Evolutionary conservation across 768 basidiomycete genomes (phyloP).

Genomic region (Gloeophyllum trabeum): DNA sequence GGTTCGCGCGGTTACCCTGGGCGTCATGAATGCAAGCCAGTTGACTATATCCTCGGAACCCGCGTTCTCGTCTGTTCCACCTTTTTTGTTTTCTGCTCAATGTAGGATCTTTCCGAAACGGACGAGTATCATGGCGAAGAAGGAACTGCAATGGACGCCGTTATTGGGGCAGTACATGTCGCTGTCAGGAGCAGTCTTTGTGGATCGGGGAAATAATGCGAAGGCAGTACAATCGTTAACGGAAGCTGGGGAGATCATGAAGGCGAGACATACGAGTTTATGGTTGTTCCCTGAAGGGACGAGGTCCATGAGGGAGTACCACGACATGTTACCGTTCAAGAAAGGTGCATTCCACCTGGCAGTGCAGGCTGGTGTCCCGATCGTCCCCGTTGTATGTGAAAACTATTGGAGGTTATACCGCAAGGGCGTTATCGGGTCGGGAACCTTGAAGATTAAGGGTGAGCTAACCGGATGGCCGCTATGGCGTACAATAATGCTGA

Average conservation of each 20-base stretch:
- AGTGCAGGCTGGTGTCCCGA: conserved; percentile 80
- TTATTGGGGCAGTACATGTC: conserved; percentile 84
- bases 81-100: conserved; percentile 1
- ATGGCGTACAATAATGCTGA: too few species aligned
- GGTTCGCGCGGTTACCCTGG: conserved; percentile 32
- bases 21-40: conserved; percentile 2
- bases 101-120: conserved; percentile 76
- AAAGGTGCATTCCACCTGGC: conserved; percentile 98
- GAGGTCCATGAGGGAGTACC: conserved; percentile 53
- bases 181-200: conserved; percentile 82
- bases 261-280: conserved; percentile 53
- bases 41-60: conserved; percentile 5
- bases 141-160: conserved; percentile 76
- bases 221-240: conserved; percentile 67
- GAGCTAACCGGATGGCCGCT: conserved; percentile 13
- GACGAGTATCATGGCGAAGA: conserved; percentile 88
- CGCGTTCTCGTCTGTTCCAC: too few species aligned
- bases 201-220: conserved; percentile 75
- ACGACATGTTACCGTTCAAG: conserved; percentile 80
- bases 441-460: conserved; percentile 79
- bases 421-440: conserved; percentile 63
- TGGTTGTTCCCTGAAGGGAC: conserved; percentile 99
- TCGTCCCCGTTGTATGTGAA: conserved; percentile 86
- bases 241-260: conserved; percentile 73
- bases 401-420: conserved; percentile 89